Evolutionary conservation across 768 basidiomycete genomes (phyloP), one percentile per base, ranked within the genome.

Genomic region (Rhodotorula sphaerocarpa): DNA sequence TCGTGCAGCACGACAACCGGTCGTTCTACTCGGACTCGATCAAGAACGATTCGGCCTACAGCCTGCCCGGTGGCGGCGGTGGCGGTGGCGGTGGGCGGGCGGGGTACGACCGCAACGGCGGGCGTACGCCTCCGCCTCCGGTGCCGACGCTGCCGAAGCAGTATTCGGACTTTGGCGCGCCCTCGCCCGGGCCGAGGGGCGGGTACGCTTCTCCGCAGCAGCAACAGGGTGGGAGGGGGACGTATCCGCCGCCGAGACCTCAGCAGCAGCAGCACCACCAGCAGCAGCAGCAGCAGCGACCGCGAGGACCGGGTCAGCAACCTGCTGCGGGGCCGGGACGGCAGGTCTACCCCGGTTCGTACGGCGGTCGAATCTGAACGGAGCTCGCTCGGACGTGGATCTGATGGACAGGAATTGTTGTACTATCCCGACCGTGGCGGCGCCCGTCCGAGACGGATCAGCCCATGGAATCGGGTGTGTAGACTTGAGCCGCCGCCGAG

Each of bases 141-240:
- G 58, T 55, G 3, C 63, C 63, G 28, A 11, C 28, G 18, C 20
- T 65, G 14, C 63, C 63, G 21, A 11, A 25, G 23, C 43, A 58
- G n/a, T 63, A 58, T 41, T 11, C 7, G 48, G 18, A 30, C 31
- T 30, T 31, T 31, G 48, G 48, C 48, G 48, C 31, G 6, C 5
- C 14, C 18, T 12, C 25, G 10, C 3, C 14, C 52, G 39, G 28
- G 42, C 25, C 45, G 36, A 39, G 36, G 36, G 16, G 16, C 36
- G 36, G 10, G 36, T n/a, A n/a, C n/a, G n/a, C n/a, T n/a, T n/a
- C n/a, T n/a, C n/a, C n/a, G n/a, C 39, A 62, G 47, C 36, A 62
- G 18, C 47, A 50, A 25, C 11, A 41, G 27, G 39, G 3, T 7
- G 51, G 25, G 34, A 39, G 36, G 36, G 36, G 36, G 10, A 16